Base-by-base conservation (phyloP, 2,329 filamentous ascomycete species). In the Pseudogymnoascus sp. region DNA sequence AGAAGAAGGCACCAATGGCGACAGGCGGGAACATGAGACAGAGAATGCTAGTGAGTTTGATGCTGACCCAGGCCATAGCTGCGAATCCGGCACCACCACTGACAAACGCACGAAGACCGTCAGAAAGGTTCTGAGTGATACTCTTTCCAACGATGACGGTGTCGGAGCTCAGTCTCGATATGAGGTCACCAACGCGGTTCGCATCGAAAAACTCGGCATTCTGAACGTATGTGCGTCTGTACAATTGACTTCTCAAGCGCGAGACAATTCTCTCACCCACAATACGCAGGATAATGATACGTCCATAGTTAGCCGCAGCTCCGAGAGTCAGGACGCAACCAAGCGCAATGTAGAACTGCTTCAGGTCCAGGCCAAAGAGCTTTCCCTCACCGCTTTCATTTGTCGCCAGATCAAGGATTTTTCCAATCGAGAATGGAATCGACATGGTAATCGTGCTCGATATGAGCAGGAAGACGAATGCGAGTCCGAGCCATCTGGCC, bases 171-270 rank as follows among this genome's bases (percentile, higher is more conserved):
- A 99, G 85, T 39, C 96, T 89, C 39, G 93, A 98, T 72, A 99
- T 97, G 70, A 99, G 80, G 74, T 99, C 95, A 75, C 95, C 95
- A 25, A 97, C 93, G 25, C 95, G 85, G 78, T 99, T 99, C 41
- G 95, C 95, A 74, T 99, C 95, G 73, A 99, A 99, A 79, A 99
- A 99, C 73, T 98, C 95, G 65, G 95, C 95, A 75, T 99, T 95
- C 75, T 99, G 95, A n/a, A 95, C 84, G 71, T 96, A 96, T 0
- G 95, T 99, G 68, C 90, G 86, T 68, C 92, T 86, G 79, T 96
- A 99, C 3, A 99, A 85, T 73, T 92, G 90, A 14, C 93, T 93
- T 66, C 95, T 86, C 63, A 99, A 82, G 69, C 93, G 86, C 10
- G 93, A 89, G 63, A 99, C 95, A 65, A 99, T 95, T 45, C 95